These are phyloP conservation scores for Colletotrichum costaricense DNA, from an alignment of 2,329 filamentous ascomycete species.

Conservation along the genomic window DNA sequence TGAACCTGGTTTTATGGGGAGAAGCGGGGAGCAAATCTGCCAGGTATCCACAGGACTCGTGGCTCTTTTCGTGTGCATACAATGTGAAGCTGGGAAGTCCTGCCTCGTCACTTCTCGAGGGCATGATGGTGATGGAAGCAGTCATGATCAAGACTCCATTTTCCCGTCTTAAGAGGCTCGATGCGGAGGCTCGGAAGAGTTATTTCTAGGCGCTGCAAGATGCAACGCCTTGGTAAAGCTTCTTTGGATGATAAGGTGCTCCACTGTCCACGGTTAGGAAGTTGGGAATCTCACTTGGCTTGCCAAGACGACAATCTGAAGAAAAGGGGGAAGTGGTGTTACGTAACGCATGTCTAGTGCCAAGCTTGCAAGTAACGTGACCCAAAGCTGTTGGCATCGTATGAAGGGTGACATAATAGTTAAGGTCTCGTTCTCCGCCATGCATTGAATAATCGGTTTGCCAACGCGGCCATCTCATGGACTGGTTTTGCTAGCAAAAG, in stretches of 20 bases:
- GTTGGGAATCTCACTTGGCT: neutral
- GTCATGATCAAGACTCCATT: neutral
- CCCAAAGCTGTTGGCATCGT: neutral
- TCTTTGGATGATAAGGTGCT: neutral
- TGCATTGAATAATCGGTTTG: neutral
- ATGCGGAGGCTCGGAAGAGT: neutral
- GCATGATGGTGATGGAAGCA: neutral
- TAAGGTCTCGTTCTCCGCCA: neutral
- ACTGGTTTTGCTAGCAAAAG: neutral
- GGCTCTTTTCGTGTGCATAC: neutral
- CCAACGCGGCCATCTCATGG: neutral
- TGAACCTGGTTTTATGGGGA: neutral
- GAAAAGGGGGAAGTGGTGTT: neutral
- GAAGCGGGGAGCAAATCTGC: neutral
- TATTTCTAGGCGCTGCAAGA: neutral
- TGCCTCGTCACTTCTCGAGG: neutral
- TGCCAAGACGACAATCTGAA: neutral
- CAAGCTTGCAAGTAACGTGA: neutral
- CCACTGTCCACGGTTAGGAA: neutral
- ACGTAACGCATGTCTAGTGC: neutral
- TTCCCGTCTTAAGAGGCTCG: no score
- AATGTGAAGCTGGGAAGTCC: neutral
- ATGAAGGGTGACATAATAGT: neutral
- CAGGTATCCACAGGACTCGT: neutral
- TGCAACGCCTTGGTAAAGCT: neutral